A percentile compares a stretch with the other conserved stretches of the same genome.
Evolutionary conservation across 352 stramenopile species (phyloP).

Genomic region (Vaucheria bursata): DNA sequence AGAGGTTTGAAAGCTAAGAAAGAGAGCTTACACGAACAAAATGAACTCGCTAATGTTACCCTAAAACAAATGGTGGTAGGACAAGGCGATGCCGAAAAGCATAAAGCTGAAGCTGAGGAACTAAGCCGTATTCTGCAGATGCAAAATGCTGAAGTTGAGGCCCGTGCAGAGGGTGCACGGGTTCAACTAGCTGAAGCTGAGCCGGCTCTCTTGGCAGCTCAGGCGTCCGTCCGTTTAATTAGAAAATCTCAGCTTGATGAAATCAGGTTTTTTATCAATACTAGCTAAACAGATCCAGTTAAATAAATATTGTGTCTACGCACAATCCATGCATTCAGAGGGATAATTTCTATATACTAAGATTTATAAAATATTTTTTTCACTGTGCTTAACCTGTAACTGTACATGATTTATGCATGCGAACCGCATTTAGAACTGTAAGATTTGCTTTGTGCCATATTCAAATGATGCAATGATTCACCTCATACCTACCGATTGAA

Average conservation of each 20-base stretch:
- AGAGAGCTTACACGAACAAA: slow-evolving; percentile 84
- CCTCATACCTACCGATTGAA: no score
- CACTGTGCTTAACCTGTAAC: no score
- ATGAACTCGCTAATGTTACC: slow-evolving; percentile 92
- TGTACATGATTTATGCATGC: no score
- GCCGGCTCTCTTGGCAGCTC: slow-evolving; percentile 87
- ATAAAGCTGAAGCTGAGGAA: slow-evolving; percentile 89
- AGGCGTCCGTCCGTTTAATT: slow-evolving; percentile 93
- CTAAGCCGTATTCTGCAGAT: slow-evolving; percentile 84
- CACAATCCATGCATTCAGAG: no score
- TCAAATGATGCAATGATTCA: no score
- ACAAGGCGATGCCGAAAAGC: slow-evolving; percentile 91
- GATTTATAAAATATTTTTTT: no score
- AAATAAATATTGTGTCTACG: no score
- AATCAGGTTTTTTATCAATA: no score
- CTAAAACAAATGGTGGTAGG: slow-evolving; percentile 97
- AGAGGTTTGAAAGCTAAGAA: slow-evolving; percentile 83
- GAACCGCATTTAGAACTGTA: no score
- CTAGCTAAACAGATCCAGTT: no score
- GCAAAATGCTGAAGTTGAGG: slow-evolving; percentile 89
- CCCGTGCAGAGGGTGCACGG: slow-evolving; percentile 84
- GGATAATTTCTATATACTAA: no score
- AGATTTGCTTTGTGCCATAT: no score
- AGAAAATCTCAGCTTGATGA: slow-evolving; percentile 98
- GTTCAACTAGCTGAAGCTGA: slow-evolving; percentile 92